Base-by-base conservation (phyloP, 2,329 filamentous ascomycete genomes). In the Alternaria triticimaculans region DNA sequence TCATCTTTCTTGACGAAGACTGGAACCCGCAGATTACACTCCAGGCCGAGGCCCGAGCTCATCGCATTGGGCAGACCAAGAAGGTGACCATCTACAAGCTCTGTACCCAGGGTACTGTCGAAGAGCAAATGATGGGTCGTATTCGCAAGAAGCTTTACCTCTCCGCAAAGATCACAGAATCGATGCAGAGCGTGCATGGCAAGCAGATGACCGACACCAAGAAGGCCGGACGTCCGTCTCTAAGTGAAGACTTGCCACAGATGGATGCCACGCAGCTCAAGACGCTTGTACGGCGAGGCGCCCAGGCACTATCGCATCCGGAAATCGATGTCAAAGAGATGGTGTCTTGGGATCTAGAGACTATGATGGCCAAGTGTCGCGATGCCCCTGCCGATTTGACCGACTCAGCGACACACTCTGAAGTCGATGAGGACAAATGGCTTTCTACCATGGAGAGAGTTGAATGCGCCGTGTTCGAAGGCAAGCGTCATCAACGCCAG, bases 81-180 rank as follows among this genome's bases (percentile, higher is more conserved):
- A 82, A 83, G 14, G 86, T 87, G 0, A 86, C 84, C 0, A 80
- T 88, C 8, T 87, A 87, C 74, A 86, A 87, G 66, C 76, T 88
- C 0, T 86, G 85, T 63, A 85, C 86, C 0, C 84, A 84, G 58
- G 86, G 86, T 1, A 88, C 86, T 0, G 84, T 88, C 0, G 86
- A 88, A 64, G 85, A 87, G 64, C 87, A 88, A 61, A 88, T 88
- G 84, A 82, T 86, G 73, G 82, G 85, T 0, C 79, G 86, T 2
- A 85, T 88, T n/a, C 81, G 83, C 7, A 89, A 89, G 80, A 90
- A 89, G 76, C 78, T 89, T 0, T 89, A 89, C 64, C 79, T 89
- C 0, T 88, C 87, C 0, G 82, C 85, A 0, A 89, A 88, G 69
- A 86, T 89, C 18, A 88, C 86, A 0, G 87, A 88, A 63, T 84